Evolutionary conservation across 2,329 filamentous ascomycete species (phyloP).

Genomic region (Diplodia scrobiculata): DNA sequence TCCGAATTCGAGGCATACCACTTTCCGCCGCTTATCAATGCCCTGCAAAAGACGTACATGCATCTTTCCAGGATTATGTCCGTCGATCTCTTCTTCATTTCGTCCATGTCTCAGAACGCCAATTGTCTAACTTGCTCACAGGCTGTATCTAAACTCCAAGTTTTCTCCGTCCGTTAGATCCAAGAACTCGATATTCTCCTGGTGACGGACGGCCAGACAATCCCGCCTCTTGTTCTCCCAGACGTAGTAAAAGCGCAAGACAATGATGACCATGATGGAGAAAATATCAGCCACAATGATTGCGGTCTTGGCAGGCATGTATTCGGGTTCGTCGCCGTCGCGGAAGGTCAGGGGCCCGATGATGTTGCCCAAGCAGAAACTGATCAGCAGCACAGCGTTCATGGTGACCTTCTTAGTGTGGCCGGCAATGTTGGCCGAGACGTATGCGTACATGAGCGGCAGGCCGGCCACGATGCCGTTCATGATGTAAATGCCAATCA

Average conservation of each 20-base stretch:
- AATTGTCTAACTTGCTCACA: background rate
- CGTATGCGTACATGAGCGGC: constrained; percentile 34
- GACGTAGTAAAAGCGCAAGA: constrained; percentile 34
- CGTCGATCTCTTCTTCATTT: background rate
- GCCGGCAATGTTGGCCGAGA: constrained; percentile 36
- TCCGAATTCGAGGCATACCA: too few species aligned
- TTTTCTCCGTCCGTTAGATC: constrained; percentile 31
- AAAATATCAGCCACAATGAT: constrained; percentile 44
- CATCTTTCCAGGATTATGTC: too few species aligned
- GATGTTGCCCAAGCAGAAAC: constrained; percentile 48
- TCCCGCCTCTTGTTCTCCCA: constrained; percentile 40
- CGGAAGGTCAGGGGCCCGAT: constrained; percentile 46
- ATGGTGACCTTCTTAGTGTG: constrained; percentile 46
- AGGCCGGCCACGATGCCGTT: constrained; percentile 33
- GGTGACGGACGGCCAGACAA: constrained; percentile 30
- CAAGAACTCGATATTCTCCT: constrained; percentile 34
- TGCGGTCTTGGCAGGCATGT: constrained; percentile 48
- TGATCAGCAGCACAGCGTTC: constrained; percentile 44
- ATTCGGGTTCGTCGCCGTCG: constrained; percentile 35
- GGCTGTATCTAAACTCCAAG: constrained; percentile 33
- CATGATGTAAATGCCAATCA: constrained; percentile 35
- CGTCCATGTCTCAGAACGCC: background rate
- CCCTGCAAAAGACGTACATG: too few species aligned
- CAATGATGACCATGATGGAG: constrained; percentile 38
- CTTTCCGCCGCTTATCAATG: too few species aligned